Base-by-base conservation (phyloP, 2,329 filamentous ascomycete genomes). In the Aspergillus flavus region DNA sequence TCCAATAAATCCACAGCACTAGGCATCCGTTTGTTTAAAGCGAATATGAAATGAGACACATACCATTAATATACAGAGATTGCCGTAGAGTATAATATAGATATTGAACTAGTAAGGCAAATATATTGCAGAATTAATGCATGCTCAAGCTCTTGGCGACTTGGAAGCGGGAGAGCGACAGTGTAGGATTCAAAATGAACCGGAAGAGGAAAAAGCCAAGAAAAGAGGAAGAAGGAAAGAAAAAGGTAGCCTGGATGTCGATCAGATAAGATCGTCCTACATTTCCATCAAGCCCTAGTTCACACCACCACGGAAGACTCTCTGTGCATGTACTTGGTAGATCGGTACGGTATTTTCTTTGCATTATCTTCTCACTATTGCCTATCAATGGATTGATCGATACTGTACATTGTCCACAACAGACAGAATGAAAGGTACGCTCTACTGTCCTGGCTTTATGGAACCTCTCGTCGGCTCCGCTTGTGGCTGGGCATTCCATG, bases 251-350 rank as follows among this genome's bases (percentile, higher is more conserved):
- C 5, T 30, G 7, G 21, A 36, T 54, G 52, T 23, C 30, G 52
- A 54, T 54, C 52, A 36, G 16, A 54, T 23, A 36, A 36, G 52
- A 54, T 53, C 19, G 21, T 26, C 28, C 19, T 53, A 6, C 6
- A 2, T 7, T 53, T 53, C 34, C 6, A 34, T 53, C 45, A 34
- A 34, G n/a, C 12, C 19, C 30, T 53, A 10, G 50, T 53, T 19
- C 52, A 54, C n/a, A 36, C 52, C 52, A 54, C 52, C 52, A 54
- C 52, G 30, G 52, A 54, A 36, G 30, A 7, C 46, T 50, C 46
- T 28, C 1, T 30, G 26, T 30, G 12, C 9, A 30, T 30, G 46
- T 41, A 41, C 16, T 2, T 19, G 3, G 14, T 28, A 48, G 23
- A 30, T 30, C 46, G 26, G 46, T 9, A 50, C 26, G 46, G 46